A percentile compares a stretch with the other conserved stretches of the same genome.
These are phyloP conservation scores for Suillus plorans DNA, from an alignment of 768 basidiomycete species.

Conservation along the genomic window DNA sequence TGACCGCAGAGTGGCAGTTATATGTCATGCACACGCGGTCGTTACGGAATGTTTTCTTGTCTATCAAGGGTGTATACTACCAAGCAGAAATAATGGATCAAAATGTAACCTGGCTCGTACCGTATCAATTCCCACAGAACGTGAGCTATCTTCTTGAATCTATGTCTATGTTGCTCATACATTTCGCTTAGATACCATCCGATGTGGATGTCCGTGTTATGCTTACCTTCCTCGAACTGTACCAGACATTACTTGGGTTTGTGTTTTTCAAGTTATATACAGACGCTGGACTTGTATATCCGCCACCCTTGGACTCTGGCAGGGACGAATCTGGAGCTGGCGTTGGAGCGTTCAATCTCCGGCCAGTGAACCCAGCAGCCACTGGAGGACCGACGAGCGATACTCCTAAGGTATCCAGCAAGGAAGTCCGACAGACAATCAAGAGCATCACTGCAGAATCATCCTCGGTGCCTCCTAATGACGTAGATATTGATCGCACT, in stretches of 20 bases:
- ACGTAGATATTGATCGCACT: conserved; percentile 37
- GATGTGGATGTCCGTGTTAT: conserved; percentile 98
- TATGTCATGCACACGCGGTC: conserved; percentile 88
- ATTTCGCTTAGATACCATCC: conserved; percentile 66
- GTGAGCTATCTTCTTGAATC: conserved; percentile 43
- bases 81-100: conserved; percentile 95
- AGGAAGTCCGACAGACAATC: conserved; percentile 50
- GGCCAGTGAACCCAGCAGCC: conserved; percentile 42
- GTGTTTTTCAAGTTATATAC: conserved; percentile 98
- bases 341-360: conserved; percentile 82
- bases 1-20: conserved; percentile 95
- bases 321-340: conserved; percentile 88
- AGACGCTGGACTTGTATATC: conserved; percentile 90
- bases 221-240: conserved; percentile 96
- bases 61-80: conserved; percentile 98
- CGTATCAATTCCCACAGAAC: conserved; percentile 95
- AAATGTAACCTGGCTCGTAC: conserved; percentile 92
- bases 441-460: conserved; percentile 40
- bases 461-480: conserved; percentile 27
- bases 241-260: conserved; percentile 95
- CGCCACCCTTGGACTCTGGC: conserved; percentile 82
- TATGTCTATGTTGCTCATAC: conserved; percentile 10
- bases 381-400: conserved; percentile 18
- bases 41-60: conserved; percentile 89
- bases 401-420: conserved; percentile 47